These are phyloP conservation scores for Auricularia sp. DNA, from an alignment of 768 basidiomycete species.

Conservation along the genomic window DNA sequence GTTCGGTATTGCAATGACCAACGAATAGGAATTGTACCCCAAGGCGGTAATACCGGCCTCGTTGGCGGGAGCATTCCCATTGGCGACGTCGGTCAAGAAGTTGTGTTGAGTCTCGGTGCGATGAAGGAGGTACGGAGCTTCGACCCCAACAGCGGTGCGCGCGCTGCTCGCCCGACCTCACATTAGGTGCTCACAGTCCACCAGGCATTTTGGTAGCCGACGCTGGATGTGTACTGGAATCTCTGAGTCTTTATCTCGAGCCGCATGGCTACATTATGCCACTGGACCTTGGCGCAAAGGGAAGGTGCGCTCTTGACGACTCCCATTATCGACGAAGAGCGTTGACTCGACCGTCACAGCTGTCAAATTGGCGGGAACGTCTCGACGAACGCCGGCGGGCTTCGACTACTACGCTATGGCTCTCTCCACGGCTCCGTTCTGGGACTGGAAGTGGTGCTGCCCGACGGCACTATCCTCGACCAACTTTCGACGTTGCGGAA, in stretches of 20 bases:
- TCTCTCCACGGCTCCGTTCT: slow-evolving; percentile 91
- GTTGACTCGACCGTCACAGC: slow-evolving; percentile 25
- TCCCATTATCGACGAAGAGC: too few relatives aligned
- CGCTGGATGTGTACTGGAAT: slow-evolving; percentile 88
- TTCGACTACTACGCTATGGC: slow-evolving; percentile 87
- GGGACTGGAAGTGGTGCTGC: slow-evolving; percentile 89
- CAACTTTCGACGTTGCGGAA: slow-evolving; percentile 85
- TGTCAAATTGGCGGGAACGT: slow-evolving; percentile 98
- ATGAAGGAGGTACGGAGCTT: slow-evolving; percentile 76
- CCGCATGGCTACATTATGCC: slow-evolving; percentile 94
- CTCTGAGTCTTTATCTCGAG: slow-evolving; percentile 74
- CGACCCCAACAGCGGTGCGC: slow-evolving; percentile 35
- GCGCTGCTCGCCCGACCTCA: slow-evolving; percentile 4
- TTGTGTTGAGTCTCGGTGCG: slow-evolving; percentile 74
- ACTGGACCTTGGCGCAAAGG: slow-evolving; percentile 89
- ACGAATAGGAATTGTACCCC: slow-evolving; percentile 85
- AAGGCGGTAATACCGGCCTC: slow-evolving; percentile 96
- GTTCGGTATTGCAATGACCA: slow-evolving; percentile 77
- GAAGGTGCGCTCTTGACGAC: slow-evolving; percentile 45
- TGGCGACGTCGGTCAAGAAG: slow-evolving; percentile 47
- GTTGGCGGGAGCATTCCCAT: slow-evolving; percentile 92
- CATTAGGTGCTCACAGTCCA: slow-evolving; percentile 4
- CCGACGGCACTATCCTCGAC: slow-evolving; percentile 86
- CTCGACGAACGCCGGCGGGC: slow-evolving; percentile 95
- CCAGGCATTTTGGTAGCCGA: slow-evolving; percentile 84